These are phyloP conservation scores for Cylindrodendrum hubeiense DNA, from an alignment of 2,329 filamentous ascomycete species.

Conservation along the genomic window DNA sequence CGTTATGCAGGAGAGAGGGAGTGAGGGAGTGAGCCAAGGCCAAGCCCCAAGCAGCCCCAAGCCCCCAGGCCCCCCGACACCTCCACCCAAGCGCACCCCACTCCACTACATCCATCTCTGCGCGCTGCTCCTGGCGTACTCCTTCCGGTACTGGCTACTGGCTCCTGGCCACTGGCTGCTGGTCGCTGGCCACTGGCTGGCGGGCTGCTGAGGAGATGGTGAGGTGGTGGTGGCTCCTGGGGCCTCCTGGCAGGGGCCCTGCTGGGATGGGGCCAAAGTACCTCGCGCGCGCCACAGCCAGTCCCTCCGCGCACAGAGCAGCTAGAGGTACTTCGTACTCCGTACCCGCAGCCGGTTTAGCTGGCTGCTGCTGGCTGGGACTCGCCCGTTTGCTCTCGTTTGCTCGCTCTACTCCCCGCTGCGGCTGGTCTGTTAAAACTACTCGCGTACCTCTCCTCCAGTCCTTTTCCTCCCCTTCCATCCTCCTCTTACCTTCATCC, in stretches of 20 bases:
- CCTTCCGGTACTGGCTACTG: slow-evolving; percentile 3
- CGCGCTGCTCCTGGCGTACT: slow-evolving; percentile 20
- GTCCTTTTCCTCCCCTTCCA: slow-evolving; percentile 67
- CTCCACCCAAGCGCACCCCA: slow-evolving; percentile 12
- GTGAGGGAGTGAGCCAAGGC: slow-evolving; percentile 23
- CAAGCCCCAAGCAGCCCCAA: background rate
- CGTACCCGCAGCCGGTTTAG: slow-evolving; percentile 12
- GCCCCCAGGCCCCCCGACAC: slow-evolving; percentile 12
- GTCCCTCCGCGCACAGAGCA: slow-evolving; percentile 20
- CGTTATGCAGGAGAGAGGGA: slow-evolving; percentile 28
- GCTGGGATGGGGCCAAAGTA: slow-evolving; percentile 22
- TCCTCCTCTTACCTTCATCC: slow-evolving; percentile 66
- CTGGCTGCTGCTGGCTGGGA: slow-evolving; percentile 1
- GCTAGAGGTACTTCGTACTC: slow-evolving; percentile 16
- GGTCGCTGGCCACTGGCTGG: slow-evolving; percentile 12
- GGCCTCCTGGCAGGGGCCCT: slow-evolving; percentile 9
- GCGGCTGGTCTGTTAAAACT: slow-evolving; percentile 51
- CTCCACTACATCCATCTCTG: slow-evolving; percentile 9
- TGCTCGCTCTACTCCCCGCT: slow-evolving; percentile 19
- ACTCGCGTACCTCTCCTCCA: slow-evolving; percentile 60
- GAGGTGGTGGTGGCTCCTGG: slow-evolving; percentile 20
- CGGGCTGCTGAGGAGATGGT: slow-evolving; percentile 3
- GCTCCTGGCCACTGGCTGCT: background rate
- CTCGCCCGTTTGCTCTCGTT: background rate
- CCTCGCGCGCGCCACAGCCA: slow-evolving; percentile 22